Conservation (phyloP, 352 stramenopile species). For the Globisporangium splendens region DNA sequence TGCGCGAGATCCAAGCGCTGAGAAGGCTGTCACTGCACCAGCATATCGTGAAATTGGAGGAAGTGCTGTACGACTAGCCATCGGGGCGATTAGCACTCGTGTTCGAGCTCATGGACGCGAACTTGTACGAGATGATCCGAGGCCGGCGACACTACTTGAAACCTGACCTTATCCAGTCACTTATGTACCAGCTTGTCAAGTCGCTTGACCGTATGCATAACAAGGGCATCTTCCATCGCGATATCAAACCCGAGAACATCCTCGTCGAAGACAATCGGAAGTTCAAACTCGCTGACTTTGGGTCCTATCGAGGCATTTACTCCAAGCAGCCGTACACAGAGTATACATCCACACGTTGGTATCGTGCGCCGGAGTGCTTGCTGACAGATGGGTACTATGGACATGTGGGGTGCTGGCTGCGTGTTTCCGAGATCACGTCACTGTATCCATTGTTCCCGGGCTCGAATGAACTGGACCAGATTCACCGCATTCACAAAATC, state of each 20-base stretch:
- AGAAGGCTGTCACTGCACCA: slow-evolving; percentile 91
- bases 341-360: slow-evolving; percentile 97
- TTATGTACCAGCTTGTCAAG: slow-evolving; percentile 94
- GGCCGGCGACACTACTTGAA: slow-evolving; percentile 86
- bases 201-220: slow-evolving; percentile 96
- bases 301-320: slow-evolving; percentile 93
- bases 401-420: slow-evolving; percentile 94
- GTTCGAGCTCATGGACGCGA: slow-evolving; percentile 96
- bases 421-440: slow-evolving; percentile 96
- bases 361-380: slow-evolving; percentile 93
- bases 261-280: slow-evolving; percentile 85
- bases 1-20: slow-evolving; percentile 95
- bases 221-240: slow-evolving; percentile 96
- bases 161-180: slow-evolving; percentile 68
- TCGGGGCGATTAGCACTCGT: slow-evolving; percentile 92
- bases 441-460: slow-evolving; percentile 94
- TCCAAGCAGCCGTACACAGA: slow-evolving; percentile 96
- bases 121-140: slow-evolving; percentile 96
- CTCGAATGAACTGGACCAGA: slow-evolving; percentile 94
- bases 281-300: slow-evolving; percentile 95
- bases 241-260: slow-evolving; percentile 97
- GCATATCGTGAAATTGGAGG: slow-evolving; percentile 95
- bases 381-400: slow-evolving; percentile 97
- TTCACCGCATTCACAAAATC: slow-evolving; percentile 94
- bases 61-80: slow-evolving; percentile 93